A percentile compares a stretch with the other conserved stretches of the same genome.
Evolutionary conservation across 2,329 filamentous ascomycete species (phyloP).

Genomic region (Lasiodiplodia sp.): DNA sequence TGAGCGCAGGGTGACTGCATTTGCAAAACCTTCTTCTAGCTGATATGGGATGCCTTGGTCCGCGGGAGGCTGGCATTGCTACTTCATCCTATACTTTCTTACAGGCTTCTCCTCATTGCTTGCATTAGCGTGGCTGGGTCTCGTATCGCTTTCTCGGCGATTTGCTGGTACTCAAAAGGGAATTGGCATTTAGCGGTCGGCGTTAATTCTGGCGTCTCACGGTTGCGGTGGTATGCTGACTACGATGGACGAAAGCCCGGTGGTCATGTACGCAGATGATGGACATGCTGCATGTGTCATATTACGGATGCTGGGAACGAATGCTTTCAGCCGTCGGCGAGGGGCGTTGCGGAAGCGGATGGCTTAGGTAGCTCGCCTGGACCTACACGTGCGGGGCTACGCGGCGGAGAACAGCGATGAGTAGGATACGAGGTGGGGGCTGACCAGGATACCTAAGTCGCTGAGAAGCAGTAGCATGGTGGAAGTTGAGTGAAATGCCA

Average conservation of each 20-base stretch:
- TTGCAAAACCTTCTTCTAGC: slow-evolving; percentile 12
- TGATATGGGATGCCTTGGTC: slow-evolving; percentile 2
- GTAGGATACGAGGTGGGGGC: slow-evolving; percentile 11
- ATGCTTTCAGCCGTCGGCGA: slow-evolving; percentile 5
- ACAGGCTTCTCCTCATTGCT: slow-evolving; percentile 31
- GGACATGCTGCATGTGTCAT: slow-evolving; percentile 18
- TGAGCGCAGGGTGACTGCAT: slow-evolving; percentile 4
- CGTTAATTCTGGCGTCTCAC: slow-evolving; percentile 36
- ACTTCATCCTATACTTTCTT: slow-evolving; percentile 34
- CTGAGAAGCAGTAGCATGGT: slow-evolving; percentile 15
- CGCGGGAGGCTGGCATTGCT: slow-evolving; percentile 5
- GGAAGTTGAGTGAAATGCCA: slow-evolving; percentile 19
- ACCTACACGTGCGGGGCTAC: slow-evolving; percentile 1
- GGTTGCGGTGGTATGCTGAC: slow-evolving; percentile 22
- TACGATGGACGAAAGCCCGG: not conserved
- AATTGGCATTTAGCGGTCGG: slow-evolving; percentile 47
- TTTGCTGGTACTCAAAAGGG: slow-evolving; percentile 24
- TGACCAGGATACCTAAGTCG: slow-evolving; percentile 8
- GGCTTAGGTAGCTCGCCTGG: not conserved
- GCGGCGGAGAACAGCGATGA: slow-evolving; percentile 1
- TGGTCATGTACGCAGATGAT: slow-evolving; percentile 13
- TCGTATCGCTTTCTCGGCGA: slow-evolving; percentile 29
- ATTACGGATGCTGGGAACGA: slow-evolving; percentile 2
- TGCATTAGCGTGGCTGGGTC: slow-evolving; percentile 43
- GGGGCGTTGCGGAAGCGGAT: slow-evolving; percentile 15